Base-by-base conservation (phyloP, 2,329 filamentous ascomycete genomes). In the Claviceps sp. region DNA sequence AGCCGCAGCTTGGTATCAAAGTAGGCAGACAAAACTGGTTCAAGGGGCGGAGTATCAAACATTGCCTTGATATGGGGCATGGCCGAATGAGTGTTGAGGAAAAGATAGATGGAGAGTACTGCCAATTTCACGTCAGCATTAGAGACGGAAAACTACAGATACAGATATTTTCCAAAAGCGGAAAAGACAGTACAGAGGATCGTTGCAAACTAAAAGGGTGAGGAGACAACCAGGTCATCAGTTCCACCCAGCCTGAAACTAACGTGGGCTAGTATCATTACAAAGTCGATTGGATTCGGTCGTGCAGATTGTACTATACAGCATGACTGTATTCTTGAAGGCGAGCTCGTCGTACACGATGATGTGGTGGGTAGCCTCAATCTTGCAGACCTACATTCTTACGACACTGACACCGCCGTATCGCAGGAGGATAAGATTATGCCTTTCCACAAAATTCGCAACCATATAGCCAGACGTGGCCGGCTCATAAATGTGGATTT, bases 51-150 rank as follows among this genome's bases (percentile, higher is more conserved):
- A 84, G 81, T 56, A 84, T 91, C 58, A 83, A 88, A 54, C 78
- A 93, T 62, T 91, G 86, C 62, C 66, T 86, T 20, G 72, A 81
- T 18, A 78, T 91, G 71, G 71, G 76, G 2, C 73, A 71, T 4
- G 72, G 74, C 0, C 70, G 77, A 16, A 76, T 90, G 77, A 86
- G 84, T 53, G 76, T 88, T 24, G 88, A 95, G 64, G 75, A 82
- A 50, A 95, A 95, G 63, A 80, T 94, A 55, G 88, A 95, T 60
- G 88, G 86, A 13, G 89, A 95, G 65, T 95, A 93, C 58, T 94
- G 87, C 59, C 89, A 95, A 64, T 81, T 95, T 34, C 89, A 95
- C 60, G 71, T 95, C 41, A 81, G 94, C 61, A 69, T 86, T 6
- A 70, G 70, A 8, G 79, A 77, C 48, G 69, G 69, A 16, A 62